Evolutionary conservation across 371 early-diverging fungal species (phyloP), one percentile per base, ranked within the genome.

Genomic region (Vavraia culicis): DNA sequence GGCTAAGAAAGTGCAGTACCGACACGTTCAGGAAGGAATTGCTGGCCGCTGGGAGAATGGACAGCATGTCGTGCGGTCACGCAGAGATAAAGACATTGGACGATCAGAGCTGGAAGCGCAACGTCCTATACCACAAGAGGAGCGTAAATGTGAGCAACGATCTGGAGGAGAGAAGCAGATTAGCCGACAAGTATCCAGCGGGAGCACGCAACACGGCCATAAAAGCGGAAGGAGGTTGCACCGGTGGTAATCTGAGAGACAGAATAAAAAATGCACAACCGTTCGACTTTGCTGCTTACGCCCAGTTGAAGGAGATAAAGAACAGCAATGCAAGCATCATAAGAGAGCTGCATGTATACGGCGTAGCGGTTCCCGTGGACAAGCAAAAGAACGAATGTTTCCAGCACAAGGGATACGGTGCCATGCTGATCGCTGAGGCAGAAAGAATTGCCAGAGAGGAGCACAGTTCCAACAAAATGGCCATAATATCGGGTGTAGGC

Each of bases 391-490:
- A 86, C 10, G 82, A 78, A 3, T 87, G 87, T 67, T 95, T 89
- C 77, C 99, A 98, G 73, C 99, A 98, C 70, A 89, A 91, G 71
- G 99, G 99, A 1, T 95, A 81, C 63, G 99, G 99, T 49, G 85
- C 88, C 0, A 63, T 93, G 61, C 68, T 98, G 53, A 93, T 98
- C 84, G 88, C 86, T 52, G 99, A 94, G 69, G 99, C 99, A 0
- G 99, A 93, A 71, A 71, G 90, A 44, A 98, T 98, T 59, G 91
- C 95, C 14, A 73, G 80, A 52, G 85, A 91, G 57, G 99, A 98
- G 69, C 99, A 98, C 66, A 81, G 81, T 14, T 81, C 83, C 58
- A 75, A 74, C 35, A 98, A 98, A 64, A 60, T 98, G 35, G 81
- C 88, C 13, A 91, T 98, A 48, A 98, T 98, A 66, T 80, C 90